Base-by-base conservation (phyloP, 1,284 basidiomycete species). In the Coniferiporia sulphurascens region DNA sequence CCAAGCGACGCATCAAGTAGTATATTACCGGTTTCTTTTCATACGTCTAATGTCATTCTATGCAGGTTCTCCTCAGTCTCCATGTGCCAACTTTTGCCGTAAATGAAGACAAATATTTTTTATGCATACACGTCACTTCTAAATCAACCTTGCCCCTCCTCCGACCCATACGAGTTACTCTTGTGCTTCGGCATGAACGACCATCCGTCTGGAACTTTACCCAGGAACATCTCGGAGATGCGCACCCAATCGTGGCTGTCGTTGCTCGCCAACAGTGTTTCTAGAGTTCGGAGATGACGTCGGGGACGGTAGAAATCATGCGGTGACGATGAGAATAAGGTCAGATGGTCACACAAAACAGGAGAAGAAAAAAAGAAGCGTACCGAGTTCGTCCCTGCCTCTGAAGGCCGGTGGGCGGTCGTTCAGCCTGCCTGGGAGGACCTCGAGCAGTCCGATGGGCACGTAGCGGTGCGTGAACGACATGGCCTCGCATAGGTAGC, bases 381-480 rank as follows among this genome's bases (percentile, higher is more conserved):
- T 63, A 87, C 89, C 89, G 22, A 99, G 80, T 60, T 97, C 92
- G 72, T 90, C 86, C 17, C 96, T 80, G 0, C 96, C 95, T 45
- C 79, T 78, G 73, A 91, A 98, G 0, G 89, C 82, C 0, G 93
- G 92, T 0, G 95, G 86, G 12, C 96, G 82, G 63, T 98, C 95
- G 69, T 98, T 98, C 68, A 98, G 84, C 61, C 84, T 79, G 1
- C 80, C 82, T 0, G 95, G 95, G 34, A 95, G 74, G 0, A 76
- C 77, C 72, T 99, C 95, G n/a, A 98, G 81, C 13, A 98, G 76
- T 0, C 96, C 96, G 44, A 97, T 89, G 6, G 96, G 96, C 41
- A 98, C 78, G 72, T 98, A 98, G 21, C 96, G 89, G 72, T 96
- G 89, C 67, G 94, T 93, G 79, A 98, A 98, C 0, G 91, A 95